These are phyloP conservation scores for Pulveroboletus sp. DNA, from an alignment of 768 basidiomycete species.

Conservation along the genomic window DNA sequence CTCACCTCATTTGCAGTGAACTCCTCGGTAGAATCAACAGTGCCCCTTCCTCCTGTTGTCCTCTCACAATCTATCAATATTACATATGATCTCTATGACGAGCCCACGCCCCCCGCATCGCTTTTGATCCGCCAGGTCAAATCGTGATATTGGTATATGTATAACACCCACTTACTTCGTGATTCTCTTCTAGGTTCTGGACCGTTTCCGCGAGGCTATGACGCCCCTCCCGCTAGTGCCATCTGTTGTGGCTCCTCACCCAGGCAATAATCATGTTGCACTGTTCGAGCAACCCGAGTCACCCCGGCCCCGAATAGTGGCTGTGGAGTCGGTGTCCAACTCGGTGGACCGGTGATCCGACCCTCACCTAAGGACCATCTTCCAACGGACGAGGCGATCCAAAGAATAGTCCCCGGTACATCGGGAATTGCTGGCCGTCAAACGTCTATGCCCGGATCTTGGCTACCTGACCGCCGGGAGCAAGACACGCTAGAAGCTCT, in stretches of 20 bases:
- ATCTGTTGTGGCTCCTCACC: constrained; percentile 1
- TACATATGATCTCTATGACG: constrained; percentile 1
- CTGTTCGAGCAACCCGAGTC: not conserved
- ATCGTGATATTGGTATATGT: not conserved
- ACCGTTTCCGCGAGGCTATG: not conserved
- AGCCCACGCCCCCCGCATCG: not conserved
- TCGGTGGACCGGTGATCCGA: not conserved
- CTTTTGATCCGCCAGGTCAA: constrained; percentile 2
- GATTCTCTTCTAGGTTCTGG: not conserved
- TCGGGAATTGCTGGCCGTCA: not conserved
- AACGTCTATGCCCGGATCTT: constrained; percentile 1
- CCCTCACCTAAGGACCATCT: not conserved
- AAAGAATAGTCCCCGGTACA: not conserved
- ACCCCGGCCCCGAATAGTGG: not conserved
- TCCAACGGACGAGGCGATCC: not conserved
- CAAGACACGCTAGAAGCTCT: not conserved
- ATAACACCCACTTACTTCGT: not conserved
- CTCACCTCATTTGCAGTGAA: not conserved
- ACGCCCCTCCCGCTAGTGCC: not conserved
- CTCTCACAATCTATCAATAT: not conserved
- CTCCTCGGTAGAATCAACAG: not conserved
- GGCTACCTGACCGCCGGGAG: not conserved
- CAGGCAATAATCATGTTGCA: not conserved
- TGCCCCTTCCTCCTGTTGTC: not conserved
- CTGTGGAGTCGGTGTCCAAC: not conserved